These are phyloP conservation scores for Cenococcum geophilum DNA, from an alignment of 495 filamentous ascomycete species.

Conservation along the genomic window DNA sequence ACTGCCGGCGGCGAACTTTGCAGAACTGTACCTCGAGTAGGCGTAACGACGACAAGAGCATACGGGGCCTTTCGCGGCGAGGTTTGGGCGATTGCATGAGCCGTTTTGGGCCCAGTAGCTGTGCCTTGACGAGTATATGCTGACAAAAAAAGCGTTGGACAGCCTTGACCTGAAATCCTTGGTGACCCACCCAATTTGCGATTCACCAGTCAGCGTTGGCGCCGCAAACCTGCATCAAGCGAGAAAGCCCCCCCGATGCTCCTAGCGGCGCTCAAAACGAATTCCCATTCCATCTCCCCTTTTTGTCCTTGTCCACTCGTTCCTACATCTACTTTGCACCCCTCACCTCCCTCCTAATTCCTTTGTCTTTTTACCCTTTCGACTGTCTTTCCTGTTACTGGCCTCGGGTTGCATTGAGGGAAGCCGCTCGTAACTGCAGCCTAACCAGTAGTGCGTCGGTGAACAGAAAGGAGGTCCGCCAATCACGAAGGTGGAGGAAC, in stretches of 20 bases:
- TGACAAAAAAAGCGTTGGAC: neutral
- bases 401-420: slow-evolving; percentile 1
- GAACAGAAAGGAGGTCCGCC: slow-evolving; percentile 7
- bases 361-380: neutral
- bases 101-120: neutral
- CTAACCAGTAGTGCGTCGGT: slow-evolving; percentile 6
- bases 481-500: slow-evolving; percentile 5
- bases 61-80: neutral
- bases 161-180: slow-evolving; percentile 1
- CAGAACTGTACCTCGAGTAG: neutral
- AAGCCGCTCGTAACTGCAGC: neutral
- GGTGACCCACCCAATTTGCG: slow-evolving; percentile 4
- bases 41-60: neutral
- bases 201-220: slow-evolving; percentile 4
- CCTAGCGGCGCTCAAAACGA: slow-evolving; percentile 5
- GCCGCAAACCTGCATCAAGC: slow-evolving; percentile 2
- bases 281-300: slow-evolving; percentile 11
- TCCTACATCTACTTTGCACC: slow-evolving; percentile 4
- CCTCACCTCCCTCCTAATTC: neutral
- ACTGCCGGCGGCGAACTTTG: neutral
- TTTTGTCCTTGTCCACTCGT: slow-evolving; percentile 11
- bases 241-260: slow-evolving; percentile 4
- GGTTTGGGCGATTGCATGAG: neutral
- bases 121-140: neutral
- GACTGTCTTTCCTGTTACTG: neutral